A percentile compares a stretch with the other conserved stretches of the same genome.
phyloP scores from a whole-genome alignment of 805 yeast species.

The Kregervanrija delftensis region DNA sequence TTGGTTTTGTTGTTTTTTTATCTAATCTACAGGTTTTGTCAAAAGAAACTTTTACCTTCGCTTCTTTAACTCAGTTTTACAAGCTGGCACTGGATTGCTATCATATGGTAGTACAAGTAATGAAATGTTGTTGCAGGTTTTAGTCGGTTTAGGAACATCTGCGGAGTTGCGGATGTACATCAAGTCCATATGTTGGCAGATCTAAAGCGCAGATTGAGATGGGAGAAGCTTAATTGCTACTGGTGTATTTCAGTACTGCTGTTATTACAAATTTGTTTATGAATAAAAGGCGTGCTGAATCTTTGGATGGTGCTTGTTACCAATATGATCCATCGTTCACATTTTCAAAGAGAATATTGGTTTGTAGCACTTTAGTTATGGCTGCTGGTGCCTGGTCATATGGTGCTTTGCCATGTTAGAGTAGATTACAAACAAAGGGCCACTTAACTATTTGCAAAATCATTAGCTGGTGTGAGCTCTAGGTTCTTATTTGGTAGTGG shows the following conservation, averaged over 20 bases:
- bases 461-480: slow-evolving; percentile 17
- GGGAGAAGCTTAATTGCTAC: slow-evolving; percentile 42
- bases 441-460: slow-evolving; percentile 4
- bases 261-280: slow-evolving; percentile 16
- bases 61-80: slow-evolving; percentile 14
- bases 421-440: slow-evolving; percentile 1
- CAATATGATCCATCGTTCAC: slow-evolving; percentile 15
- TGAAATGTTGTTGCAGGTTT: slow-evolving; percentile 30
- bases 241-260: slow-evolving; percentile 24
- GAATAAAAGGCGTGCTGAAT: background rate
- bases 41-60: slow-evolving; percentile 19
- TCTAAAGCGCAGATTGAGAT: slow-evolving; percentile 37
- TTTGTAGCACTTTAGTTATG: slow-evolving; percentile 1
- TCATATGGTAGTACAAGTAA: background rate
- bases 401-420: slow-evolving; percentile 20
- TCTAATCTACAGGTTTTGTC: slow-evolving; percentile 23
- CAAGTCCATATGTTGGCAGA: slow-evolving; percentile 51
- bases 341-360: slow-evolving; percentile 11
- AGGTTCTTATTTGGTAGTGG: slow-evolving; percentile 40
- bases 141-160: slow-evolving; percentile 43
- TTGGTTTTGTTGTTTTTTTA: no score
- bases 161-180: slow-evolving; percentile 46
- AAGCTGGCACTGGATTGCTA: background rate
- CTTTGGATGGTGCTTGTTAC: slow-evolving; percentile 11
- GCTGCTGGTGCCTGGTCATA: slow-evolving; percentile 17